Evolutionary conservation across 305 asterid species (phyloP).

Genomic region (Euphrasia arctica): DNA sequence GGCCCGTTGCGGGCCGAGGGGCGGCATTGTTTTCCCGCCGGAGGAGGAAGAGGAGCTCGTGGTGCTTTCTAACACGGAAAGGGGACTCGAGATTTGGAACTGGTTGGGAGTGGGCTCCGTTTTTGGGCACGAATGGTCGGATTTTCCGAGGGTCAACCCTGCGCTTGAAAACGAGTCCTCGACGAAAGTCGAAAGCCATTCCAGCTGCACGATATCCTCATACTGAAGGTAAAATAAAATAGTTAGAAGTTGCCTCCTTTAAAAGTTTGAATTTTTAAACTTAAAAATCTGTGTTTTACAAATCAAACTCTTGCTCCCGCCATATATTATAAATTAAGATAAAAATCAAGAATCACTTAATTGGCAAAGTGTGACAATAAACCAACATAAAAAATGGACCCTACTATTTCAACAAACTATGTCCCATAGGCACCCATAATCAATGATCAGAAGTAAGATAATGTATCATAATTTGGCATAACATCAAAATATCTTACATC

Average conservation of each 20-base stretch:
- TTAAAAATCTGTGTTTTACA: not conserved
- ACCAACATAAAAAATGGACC: too few relatives aligned
- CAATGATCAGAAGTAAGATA: too few relatives aligned
- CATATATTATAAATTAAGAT: too few relatives aligned
- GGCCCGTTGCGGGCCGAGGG: constrained; percentile 72
- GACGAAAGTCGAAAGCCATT: constrained; percentile 81
- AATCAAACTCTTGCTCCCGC: not conserved
- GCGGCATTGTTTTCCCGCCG: constrained; percentile 44
- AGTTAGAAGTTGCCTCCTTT: constrained; percentile 5
- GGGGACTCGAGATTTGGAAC: constrained; percentile 65
- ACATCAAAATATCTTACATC: too few relatives aligned
- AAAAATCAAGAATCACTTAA: too few relatives aligned
- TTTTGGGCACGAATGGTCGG: constrained; percentile 26
- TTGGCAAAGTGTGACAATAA: too few relatives aligned
- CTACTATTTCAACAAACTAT: too few relatives aligned
- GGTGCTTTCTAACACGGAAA: constrained; percentile 80
- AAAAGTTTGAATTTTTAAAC: not conserved
- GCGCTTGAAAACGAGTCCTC: constrained; percentile 74
- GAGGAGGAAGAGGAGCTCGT: constrained; percentile 54
- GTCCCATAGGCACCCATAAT: too few relatives aligned
- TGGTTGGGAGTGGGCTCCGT: constrained; percentile 41
- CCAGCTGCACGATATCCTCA: constrained; percentile 75
- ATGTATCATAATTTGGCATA: too few relatives aligned
- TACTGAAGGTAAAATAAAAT: constrained; percentile 39
- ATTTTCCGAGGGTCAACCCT: constrained; percentile 61